phyloP scores from a whole-genome alignment of 1,139 yeast genomes.

The Diutina ranongensis region DNA sequence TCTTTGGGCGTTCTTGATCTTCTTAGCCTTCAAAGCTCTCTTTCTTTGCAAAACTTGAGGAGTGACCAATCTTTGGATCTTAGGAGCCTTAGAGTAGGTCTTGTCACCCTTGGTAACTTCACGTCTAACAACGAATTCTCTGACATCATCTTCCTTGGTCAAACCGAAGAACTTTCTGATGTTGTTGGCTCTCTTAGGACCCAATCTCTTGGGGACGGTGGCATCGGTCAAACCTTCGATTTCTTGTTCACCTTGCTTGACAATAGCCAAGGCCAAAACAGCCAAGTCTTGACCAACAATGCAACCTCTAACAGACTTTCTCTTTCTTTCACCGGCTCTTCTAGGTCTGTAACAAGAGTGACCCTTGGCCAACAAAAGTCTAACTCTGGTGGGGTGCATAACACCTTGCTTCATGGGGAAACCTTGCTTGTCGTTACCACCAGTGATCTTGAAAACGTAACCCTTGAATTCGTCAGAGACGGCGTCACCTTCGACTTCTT shows the following conservation, averaged over 20 bases:
- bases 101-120: slow-evolving; percentile 97
- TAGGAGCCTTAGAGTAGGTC: slow-evolving; percentile 99
- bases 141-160: slow-evolving; percentile 92
- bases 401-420: slow-evolving; percentile 99
- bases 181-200: slow-evolving; percentile 99
- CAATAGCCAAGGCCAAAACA: slow-evolving; percentile 84
- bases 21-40: slow-evolving; percentile 91
- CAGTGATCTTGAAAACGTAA: slow-evolving; percentile 96
- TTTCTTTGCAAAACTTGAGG: slow-evolving; percentile 99
- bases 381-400: slow-evolving; percentile 99
- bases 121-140: slow-evolving; percentile 78
- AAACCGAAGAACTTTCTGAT: slow-evolving; percentile 99
- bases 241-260: slow-evolving; percentile 95
- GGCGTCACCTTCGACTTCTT: slow-evolving; percentile 98
- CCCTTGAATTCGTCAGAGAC: slow-evolving; percentile 99
- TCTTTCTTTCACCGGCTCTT: slow-evolving; percentile 99
- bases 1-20: slow-evolving; percentile 94
- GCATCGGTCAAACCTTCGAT: slow-evolving; percentile 93
- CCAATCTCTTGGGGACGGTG: slow-evolving; percentile 96
- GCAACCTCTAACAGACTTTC: slow-evolving; percentile 99
- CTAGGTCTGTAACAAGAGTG: slow-evolving; percentile 99
- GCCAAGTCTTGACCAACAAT: slow-evolving; percentile 96
- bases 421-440: slow-evolving; percentile 99
- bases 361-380: slow-evolving; percentile 86
- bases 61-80: slow-evolving; percentile 98